Base-by-base conservation (phyloP, 1,284 basidiomycete genomes). In the Puccinia horiana region DNA sequence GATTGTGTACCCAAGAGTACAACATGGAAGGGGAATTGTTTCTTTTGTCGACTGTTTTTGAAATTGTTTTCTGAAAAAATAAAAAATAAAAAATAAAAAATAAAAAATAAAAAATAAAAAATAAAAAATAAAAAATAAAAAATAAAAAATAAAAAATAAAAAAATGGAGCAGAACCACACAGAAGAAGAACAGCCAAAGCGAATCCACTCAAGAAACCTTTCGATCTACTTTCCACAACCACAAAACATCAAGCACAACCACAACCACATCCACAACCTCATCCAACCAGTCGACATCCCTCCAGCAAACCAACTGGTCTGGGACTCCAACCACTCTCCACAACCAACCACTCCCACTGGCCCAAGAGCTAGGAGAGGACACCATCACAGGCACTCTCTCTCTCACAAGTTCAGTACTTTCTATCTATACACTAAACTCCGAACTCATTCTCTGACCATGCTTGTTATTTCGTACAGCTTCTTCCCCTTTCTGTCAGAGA, bases 211-310 rank as follows among this genome's bases (percentile, higher is more conserved):
- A 4, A 91, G 94, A 74, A 98, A 97, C 86, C 88, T 97, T 0
- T 95, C 93, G 1, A 89, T 95, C 23, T 96, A 93, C 89, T 97
- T 96, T 85, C 95, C 95, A 4, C 90, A 92, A 58, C 93, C 94
- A 6, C 29, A 61, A 8, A n/a, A 61, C 8, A 58, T 58, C 56
- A 9, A 32, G 92, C 2, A 42, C 2, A 69, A 9, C 32, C 32
- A 8, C 16, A 1, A 42, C 9, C 23, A 70, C 2, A 20, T 1
- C n/a, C 23, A 70, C 11, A 26, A 32, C 1, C 58, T 42, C 5
- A 26, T 1, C 4, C 58, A 44, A 37, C 37, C 90, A 2, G 87
- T 89, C 6, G 87, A 87, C 9, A 90, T 91, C 26, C 90, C 90
- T 2, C 86, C 84, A 40, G 85, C 84, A 23, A 69, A 76, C 49